Conservation (phyloP, 306 rosid species). For the Prunus persica region DNA sequence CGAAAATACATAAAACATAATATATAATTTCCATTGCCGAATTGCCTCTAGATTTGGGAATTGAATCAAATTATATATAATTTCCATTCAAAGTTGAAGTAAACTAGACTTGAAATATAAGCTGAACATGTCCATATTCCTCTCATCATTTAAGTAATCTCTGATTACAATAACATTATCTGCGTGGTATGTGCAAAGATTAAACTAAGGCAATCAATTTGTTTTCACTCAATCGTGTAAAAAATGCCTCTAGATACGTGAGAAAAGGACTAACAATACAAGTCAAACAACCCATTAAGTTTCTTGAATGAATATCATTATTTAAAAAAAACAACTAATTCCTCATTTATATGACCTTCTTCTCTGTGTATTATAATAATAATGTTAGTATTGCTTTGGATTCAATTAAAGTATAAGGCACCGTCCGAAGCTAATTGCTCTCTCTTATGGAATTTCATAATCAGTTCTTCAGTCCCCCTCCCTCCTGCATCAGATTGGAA, state of each 20-base stretch:
- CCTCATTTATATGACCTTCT: background rate
- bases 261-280: background rate
- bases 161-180: no score
- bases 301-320: background rate
- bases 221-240: constrained; percentile 1
- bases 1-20: background rate
- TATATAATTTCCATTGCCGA: background rate
- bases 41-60: constrained; percentile 9
- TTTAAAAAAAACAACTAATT: background rate
- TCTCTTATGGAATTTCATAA: background rate
- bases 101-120: background rate
- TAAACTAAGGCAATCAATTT: background rate
- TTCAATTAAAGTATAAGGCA: background rate
- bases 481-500: background rate
- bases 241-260: background rate
- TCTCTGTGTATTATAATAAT: background rate
- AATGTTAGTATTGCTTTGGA: background rate
- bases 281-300: constrained; percentile 8
- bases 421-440: background rate
- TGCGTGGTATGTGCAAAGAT: background rate
- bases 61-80: background rate
- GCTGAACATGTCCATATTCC: constrained; percentile 10
- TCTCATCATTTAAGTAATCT: background rate
- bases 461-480: background rate
- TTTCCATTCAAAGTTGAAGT: background rate